Evolutionary conservation across 2,329 filamentous ascomycete genomes (phyloP), one percentile per base, ranked within the genome.

Genomic region (Scopulariopsis brevicaulis): DNA sequence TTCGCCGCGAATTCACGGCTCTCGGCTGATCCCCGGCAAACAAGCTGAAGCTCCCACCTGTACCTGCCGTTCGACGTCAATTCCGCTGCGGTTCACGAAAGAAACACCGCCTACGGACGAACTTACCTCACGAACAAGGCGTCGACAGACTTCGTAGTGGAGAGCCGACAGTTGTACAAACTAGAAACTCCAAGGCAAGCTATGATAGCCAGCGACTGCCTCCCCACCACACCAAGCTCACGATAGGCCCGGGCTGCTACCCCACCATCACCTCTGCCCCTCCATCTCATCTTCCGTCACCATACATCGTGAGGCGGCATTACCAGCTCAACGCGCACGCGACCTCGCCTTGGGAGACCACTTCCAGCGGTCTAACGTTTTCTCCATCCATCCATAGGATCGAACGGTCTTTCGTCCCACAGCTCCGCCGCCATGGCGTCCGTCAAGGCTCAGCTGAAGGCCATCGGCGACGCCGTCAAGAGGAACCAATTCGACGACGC

Each of bases 401-500:
- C 22, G 20, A 14, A 20, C 18, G 22, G 4, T n/a, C 46, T 22
- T 22, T 24, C 3, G 11, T 20, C 20, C n/a, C 11, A 50, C 11
- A 3, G 14, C 46, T 50, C 20, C 20, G n/a, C 46, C 46, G 69
- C 59, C 62, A 82, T 82, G 79, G 76, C 78, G 50, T 71, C 70
- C 61, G 70, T 76, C 68, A 96, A 96, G 74, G 80, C 85, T 57
- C 83, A 85, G 60, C 77, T 96, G 65, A 96, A 96, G 74, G 83
- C 86, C 63, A 87, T 94, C 63, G 89, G 87, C 67, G 81, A 88
- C 62, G 85, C 87, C 53, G 80, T 96, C 63, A 88, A 90, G 67
- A 80, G 85, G 60, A 82, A 89, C 65, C 87, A 94, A 66, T 96
- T 86, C 75, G 86, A 87, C 60, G 85, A 88, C 66, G 90, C 87